phyloP scores from a whole-genome alignment of 2,329 filamentous ascomycete genomes.

The Exophiala bonariae region DNA sequence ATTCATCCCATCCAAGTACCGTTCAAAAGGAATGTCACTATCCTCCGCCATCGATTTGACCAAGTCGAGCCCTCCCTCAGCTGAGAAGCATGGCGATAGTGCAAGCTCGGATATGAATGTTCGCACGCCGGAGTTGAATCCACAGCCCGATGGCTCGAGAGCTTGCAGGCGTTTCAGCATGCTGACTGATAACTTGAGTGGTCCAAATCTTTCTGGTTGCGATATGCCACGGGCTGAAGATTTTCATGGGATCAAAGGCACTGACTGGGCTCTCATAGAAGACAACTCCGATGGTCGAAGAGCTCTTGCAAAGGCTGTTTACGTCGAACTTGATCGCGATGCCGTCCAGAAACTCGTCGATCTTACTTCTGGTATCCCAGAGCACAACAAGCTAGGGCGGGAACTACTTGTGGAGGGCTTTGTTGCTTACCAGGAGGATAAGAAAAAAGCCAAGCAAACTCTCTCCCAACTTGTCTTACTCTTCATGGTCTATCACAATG shows the following conservation, averaged over 20 bases:
- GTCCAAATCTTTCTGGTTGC: not conserved
- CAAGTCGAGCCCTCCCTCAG: slow-evolving; percentile 11
- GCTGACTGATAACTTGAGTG: not conserved
- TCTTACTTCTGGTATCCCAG: no score
- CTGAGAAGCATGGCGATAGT: slow-evolving; percentile 3
- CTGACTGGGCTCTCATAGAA: slow-evolving; percentile 38
- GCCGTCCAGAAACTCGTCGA: not conserved
- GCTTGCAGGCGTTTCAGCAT: not conserved
- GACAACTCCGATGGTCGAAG: slow-evolving; percentile 38
- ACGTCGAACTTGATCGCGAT: slow-evolving; percentile 6
- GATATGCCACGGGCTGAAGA: slow-evolving; percentile 24
- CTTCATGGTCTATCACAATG: not conserved
- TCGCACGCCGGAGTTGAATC: slow-evolving; percentile 38
- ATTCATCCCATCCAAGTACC: slow-evolving; percentile 14
- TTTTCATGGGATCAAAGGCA: slow-evolving; percentile 31
- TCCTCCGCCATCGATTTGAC: slow-evolving; percentile 35
- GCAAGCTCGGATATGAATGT: slow-evolving; percentile 30
- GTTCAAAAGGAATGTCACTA: slow-evolving; percentile 7
- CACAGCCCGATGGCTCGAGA: slow-evolving; percentile 15
- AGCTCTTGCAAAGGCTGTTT: slow-evolving; percentile 32
- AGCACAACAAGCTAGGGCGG: not conserved
- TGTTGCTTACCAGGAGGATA: not conserved
- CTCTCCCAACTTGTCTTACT: not conserved
- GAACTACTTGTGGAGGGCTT: not conserved
- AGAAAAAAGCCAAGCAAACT: not conserved